A percentile compares a stretch with the other conserved stretches of the same genome.
Evolutionary conservation across 1,139 yeast genomes (phyloP).

Genomic region (Yamadazyma trypodendri): DNA sequence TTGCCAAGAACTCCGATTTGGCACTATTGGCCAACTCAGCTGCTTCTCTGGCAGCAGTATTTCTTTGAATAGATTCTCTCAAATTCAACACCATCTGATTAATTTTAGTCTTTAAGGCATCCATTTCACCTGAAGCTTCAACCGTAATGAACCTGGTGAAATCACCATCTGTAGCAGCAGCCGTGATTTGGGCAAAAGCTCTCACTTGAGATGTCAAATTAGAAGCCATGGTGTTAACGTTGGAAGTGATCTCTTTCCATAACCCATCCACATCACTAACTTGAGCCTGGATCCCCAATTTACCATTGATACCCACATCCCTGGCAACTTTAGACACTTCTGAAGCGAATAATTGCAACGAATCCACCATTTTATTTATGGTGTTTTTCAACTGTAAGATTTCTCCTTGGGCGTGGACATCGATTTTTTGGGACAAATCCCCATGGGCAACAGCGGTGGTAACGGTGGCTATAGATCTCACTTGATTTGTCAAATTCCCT

Average conservation of each 20-base stretch:
- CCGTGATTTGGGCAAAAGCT: conserved; percentile 91
- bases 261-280: conserved; percentile 88
- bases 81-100: conserved; percentile 88
- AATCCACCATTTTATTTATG: conserved; percentile 88
- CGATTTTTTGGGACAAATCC: conserved; percentile 82
- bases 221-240: conserved; percentile 91
- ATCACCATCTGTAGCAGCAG: conserved; percentile 93
- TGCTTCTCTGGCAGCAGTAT: conserved; percentile 91
- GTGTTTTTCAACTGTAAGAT: conserved; percentile 74
- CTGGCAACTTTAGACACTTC: conserved; percentile 89
- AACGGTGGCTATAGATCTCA: conserved; percentile 84
- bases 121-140: conserved; percentile 93
- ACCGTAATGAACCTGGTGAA: conserved; percentile 87
- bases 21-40: conserved; percentile 89
- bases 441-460: conserved; percentile 94
- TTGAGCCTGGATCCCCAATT: conserved; percentile 87
- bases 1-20: conserved; percentile 88
- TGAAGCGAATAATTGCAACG: conserved; percentile 80
- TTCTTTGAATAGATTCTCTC: conserved; percentile 86
- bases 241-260: conserved; percentile 92
- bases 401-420: conserved; percentile 89
- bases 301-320: conserved; percentile 92
- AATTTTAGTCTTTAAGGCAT: conserved; percentile 84
- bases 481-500: conserved; percentile 82
- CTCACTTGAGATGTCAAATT: conserved; percentile 88